Base-by-base conservation (phyloP, 1,284 basidiomycete genomes). In the Ganoderma lucidum region DNA sequence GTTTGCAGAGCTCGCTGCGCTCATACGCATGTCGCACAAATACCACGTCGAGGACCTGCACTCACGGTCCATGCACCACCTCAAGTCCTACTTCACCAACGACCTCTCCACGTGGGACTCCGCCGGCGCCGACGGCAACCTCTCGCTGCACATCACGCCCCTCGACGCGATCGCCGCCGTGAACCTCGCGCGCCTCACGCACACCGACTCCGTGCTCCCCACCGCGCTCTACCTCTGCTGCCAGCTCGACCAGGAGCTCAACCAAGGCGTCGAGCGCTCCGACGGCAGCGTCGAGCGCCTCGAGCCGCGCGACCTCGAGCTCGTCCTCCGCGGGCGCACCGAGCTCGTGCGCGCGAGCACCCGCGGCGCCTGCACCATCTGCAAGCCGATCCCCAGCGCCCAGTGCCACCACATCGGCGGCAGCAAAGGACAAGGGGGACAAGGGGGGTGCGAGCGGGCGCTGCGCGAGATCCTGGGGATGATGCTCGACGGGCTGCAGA, bases 1-100 rank as follows among this genome's bases (percentile, higher is more conserved):
- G 30, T 76, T 76, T 48, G 58, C 69, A 1, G 73, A 73, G 56
- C 70, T 75, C 59, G 75, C 72, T 55, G 74, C 75, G 17, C 68
- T 74, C 60, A 32, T 75, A 53, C 75, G 74, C 51, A 70, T 76
- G 65, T 70, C 72, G 6, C 72, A 77, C 67, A 77, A 77, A 48
- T 77, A 77, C 65, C 71, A 75, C 51, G 74, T 75, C 63, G 70
- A 70, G n/a, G 70, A 69, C 58, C 58, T 77, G 14, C 70, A 71
- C 59, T 39, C 72, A 10, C 71, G 67, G 32, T 70, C 74, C n/a
- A 65, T 75, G 62, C 67, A 67, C 56, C 71, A 70, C 58, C 63
- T 76, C 59, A 71, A 75, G 62, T 66, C 70, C 42, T 69, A 71
- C 62, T 75, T 75, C 66, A 70, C 72, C 19, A 69, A 71, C 66